Base-by-base conservation (phyloP, 2,329 filamentous ascomycete genomes). In the Colletotrichum sp. region DNA sequence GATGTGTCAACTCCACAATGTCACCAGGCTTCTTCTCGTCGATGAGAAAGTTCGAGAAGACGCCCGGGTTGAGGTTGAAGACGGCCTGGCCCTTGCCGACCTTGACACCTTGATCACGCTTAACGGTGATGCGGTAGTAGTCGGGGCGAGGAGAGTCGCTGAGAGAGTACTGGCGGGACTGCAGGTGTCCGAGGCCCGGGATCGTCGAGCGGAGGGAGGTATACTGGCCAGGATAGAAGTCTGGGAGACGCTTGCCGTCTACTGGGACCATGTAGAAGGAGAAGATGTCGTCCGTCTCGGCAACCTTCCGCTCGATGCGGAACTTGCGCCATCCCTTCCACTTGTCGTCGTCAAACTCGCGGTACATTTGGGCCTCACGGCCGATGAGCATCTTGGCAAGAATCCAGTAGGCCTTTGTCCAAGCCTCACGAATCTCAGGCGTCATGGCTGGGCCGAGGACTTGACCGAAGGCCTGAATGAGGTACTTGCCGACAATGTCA, bases 111-210 rank as follows among this genome's bases (percentile, higher is more conserved):
- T 86, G 82, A 80, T 95, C 93, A 75, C 89, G 90, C 88, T 95
- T 95, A 72, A 96, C 89, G 66, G 90, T 94, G 84, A 95, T 93
- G 34, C 94, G 91, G 84, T 94, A 94, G 83, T 92, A 90, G 66
- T 91, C 88, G 10, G 88, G 85, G 3, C 87, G 86, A 3, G 92
- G 93, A 66, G 90, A 88, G 78, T 95, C 93, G 80, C 91, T 94
- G 77, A 96, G 88, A 30, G 93, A 94, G 85, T 95, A 96, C 83
- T 95, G 94, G 36, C 94, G 88, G 21, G 91, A 89, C 83, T 96
- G 94, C 78, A 88, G 84, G 81, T 92, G 90, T 28, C 90, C 89
- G 77, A 90, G 86, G 0, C 87, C 85, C 2, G 91, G 89, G 0
- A 94, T 88, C 66, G 89, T 86, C 9, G 93, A 83, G 66, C 89